phyloP scores from a whole-genome alignment of 495 filamentous ascomycete species.

The Hypoxylon intermedium region DNA sequence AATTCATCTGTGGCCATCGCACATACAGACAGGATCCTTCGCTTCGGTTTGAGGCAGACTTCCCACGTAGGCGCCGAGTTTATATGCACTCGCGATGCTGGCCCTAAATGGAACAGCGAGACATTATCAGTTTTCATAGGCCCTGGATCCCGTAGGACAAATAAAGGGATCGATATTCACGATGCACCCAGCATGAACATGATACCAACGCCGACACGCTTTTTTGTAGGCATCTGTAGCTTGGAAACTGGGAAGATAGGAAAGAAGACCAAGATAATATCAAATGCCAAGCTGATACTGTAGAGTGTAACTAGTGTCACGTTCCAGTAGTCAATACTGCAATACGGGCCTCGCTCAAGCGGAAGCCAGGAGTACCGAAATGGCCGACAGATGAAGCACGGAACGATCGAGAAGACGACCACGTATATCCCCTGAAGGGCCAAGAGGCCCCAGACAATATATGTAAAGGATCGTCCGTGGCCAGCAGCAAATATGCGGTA shows the following conservation, averaged over 20 bases:
- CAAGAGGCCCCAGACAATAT: conserved; percentile 16
- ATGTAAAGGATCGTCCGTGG: background rate
- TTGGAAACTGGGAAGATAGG: conserved; percentile 32
- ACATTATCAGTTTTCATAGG: too few species aligned
- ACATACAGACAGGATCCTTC: too few species aligned
- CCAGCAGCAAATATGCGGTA: conserved; percentile 25
- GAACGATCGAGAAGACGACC: conserved; percentile 31
- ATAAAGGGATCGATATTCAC: conserved; percentile 7
- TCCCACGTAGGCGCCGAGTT: conserved; percentile 27
- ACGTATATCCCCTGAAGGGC: conserved; percentile 29
- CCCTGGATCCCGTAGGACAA: too few species aligned
- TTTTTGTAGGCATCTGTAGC: conserved; percentile 31
- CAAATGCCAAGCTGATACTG: conserved; percentile 36
- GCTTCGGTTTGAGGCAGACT: too few species aligned
- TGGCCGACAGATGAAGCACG: conserved; percentile 30
- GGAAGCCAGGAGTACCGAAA: conserved; percentile 25
- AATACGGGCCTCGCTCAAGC: conserved; percentile 4
- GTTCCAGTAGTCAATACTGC: conserved; percentile 25
- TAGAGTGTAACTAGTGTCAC: conserved; percentile 22
- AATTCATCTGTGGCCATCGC: too few species aligned
- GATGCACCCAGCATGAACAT: conserved; percentile 42
- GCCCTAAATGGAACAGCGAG: conserved; percentile 8
- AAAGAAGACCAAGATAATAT: conserved; percentile 37
- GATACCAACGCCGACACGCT: conserved; percentile 21
- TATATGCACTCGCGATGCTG: conserved; percentile 37